Evolutionary conservation across 257 asterid genomes (phyloP).

Genomic region (Penstemon davidsonii): DNA sequence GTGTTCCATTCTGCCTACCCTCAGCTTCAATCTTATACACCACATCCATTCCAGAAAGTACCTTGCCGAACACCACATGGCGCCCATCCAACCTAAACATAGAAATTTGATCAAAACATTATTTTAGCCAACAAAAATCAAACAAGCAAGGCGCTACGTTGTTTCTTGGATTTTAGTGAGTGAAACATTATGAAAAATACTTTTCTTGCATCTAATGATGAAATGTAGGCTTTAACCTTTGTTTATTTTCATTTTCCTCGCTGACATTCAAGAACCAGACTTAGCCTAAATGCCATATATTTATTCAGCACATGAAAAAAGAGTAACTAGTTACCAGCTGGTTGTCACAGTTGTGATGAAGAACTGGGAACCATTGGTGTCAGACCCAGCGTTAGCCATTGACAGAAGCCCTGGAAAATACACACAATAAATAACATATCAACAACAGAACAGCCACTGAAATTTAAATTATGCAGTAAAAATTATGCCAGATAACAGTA

Average conservation of each 20-base stretch:
- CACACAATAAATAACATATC: background rate
- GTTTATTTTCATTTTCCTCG: too few species aligned
- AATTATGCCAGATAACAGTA: background rate
- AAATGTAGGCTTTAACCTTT: too few species aligned
- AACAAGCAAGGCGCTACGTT: background rate
- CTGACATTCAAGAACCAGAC: too few species aligned
- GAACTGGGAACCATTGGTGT: conserved; percentile 95
- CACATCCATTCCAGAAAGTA: conserved; percentile 92
- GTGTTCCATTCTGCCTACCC: conserved; percentile 80
- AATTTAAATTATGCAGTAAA: background rate
- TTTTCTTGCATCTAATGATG: too few species aligned
- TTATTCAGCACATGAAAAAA: background rate
- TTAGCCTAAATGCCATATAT: too few species aligned
- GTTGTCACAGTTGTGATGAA: conserved; percentile 99
- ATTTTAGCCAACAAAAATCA: too few species aligned
- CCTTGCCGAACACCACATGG: conserved; percentile 94
- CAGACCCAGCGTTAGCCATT: conserved; percentile 91
- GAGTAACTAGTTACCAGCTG: conserved; percentile 59
- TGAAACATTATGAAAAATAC: too few species aligned
- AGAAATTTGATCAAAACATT: background rate
- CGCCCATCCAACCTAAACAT: conserved; percentile 80
- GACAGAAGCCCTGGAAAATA: conserved; percentile 62
- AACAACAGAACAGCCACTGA: background rate
- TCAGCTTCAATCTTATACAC: conserved; percentile 97
- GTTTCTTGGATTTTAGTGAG: too few species aligned